These are phyloP conservation scores for Anacardium occidentale DNA, from an alignment of 345 rosid genomes.

Conservation along the genomic window DNA sequence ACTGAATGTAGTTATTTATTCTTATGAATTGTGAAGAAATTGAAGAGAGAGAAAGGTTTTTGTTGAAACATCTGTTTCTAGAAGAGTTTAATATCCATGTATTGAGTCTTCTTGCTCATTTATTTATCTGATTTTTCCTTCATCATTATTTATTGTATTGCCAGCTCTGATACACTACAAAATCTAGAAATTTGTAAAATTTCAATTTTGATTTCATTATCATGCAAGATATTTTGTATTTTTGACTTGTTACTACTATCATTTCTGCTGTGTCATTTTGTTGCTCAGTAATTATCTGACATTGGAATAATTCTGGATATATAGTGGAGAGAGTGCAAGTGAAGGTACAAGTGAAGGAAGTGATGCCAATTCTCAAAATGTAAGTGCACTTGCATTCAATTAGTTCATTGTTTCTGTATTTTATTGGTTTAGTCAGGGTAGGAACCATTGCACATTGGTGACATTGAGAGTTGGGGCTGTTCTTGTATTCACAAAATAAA, in stretches of 20 bases:
- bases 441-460: not conserved
- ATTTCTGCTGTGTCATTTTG: not conserved
- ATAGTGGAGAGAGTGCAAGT: conserved; percentile 85
- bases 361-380: conserved; percentile 86
- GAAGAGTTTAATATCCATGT: not conserved
- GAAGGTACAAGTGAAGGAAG: conserved; percentile 98
- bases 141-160: not conserved
- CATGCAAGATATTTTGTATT: not conserved
- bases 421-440: not conserved
- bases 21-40: conserved; percentile 1
- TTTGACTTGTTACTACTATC: not conserved
- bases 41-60: not conserved
- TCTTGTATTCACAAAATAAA: not conserved
- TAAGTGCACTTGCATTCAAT: conserved; percentile 38
- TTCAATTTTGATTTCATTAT: not conserved
- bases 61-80: not conserved
- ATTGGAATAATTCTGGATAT: conserved; percentile 19
- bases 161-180: not conserved
- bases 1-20: not conserved
- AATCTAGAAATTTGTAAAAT: not conserved
- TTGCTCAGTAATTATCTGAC: conserved; percentile 25
- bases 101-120: not conserved
- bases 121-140: not conserved
- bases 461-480: not conserved
- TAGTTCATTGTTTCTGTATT: conserved; percentile 7